Percentiles rank a stretch among this genome's conserved stretches.
phyloP scores from a whole-genome alignment of 1,284 basidiomycete species.

The Ceratobasidium sp. region DNA sequence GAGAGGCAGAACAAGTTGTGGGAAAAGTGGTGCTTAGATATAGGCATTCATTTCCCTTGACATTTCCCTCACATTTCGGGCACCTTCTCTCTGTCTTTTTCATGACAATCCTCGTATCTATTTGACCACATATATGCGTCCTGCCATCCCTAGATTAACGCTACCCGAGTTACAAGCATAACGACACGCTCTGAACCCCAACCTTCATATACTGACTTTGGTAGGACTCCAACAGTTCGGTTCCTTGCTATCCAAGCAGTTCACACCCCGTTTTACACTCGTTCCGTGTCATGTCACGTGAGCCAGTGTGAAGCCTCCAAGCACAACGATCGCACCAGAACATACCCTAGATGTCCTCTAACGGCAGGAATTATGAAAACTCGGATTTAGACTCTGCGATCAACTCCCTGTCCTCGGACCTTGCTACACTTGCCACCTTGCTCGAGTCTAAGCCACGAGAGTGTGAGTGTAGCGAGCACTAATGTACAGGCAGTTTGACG shows the following conservation, averaged over 20 bases:
- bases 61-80: background rate
- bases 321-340: background rate
- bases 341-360: slow-evolving; percentile 12
- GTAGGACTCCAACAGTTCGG: background rate
- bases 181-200: too few relatives aligned
- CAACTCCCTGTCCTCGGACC: background rate
- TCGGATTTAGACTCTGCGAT: slow-evolving; percentile 7
- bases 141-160: background rate
- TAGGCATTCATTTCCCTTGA: slow-evolving; percentile 23
- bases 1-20: slow-evolving; percentile 42
- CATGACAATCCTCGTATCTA: background rate
- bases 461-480: background rate
- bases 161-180: background rate
- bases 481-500: background rate
- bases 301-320: background rate
- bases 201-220: too few relatives aligned
- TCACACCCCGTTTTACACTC: background rate
- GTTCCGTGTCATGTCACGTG: background rate
- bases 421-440: slow-evolving; percentile 9
- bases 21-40: slow-evolving; percentile 45
- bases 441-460: slow-evolving; percentile 11
- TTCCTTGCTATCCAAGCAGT: background rate
- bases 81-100: background rate
- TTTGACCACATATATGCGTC: slow-evolving; percentile 6
- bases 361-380: background rate